Conservation (phyloP, 148 eudicot species). For the Polygonum aviculare region DNA sequence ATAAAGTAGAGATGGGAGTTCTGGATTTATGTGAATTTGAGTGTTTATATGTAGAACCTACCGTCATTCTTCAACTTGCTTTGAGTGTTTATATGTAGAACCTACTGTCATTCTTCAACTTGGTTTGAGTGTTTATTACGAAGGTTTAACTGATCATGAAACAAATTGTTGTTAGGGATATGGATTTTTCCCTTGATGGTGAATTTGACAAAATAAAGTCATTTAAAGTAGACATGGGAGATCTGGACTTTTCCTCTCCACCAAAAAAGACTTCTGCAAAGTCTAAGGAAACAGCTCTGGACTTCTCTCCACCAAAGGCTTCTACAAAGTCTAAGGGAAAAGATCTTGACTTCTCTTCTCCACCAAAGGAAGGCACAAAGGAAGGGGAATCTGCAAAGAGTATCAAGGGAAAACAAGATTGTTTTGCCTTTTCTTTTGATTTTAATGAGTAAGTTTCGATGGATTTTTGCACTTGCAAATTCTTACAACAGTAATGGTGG, state of each 20-base stretch:
- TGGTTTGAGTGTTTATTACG: neutral
- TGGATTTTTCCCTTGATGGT: constrained; percentile 73
- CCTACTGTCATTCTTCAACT: neutral
- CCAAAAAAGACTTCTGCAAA: constrained; percentile 30
- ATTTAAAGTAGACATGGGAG: constrained; percentile 65
- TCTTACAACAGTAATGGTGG: neutral
- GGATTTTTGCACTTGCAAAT: neutral
- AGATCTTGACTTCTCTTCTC: constrained; percentile 65
- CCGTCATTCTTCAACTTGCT: neutral
- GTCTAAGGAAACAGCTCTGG: constrained; percentile 47
- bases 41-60: neutral
- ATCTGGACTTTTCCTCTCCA: constrained; percentile 62
- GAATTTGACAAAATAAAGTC: constrained; percentile 74
- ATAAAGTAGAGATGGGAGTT: neutral
- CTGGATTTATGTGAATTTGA: neutral
- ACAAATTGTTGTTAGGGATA: constrained; percentile 44
- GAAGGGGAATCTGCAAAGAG: constrained; percentile 37
- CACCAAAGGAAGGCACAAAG: constrained; percentile 43
- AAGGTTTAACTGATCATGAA: constrained; percentile 12
- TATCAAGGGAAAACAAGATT: constrained; percentile 36
- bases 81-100: neutral
- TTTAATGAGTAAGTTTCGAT: constrained; percentile 53
- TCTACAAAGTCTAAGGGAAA: constrained; percentile 30
- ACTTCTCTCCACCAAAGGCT: constrained; percentile 55
- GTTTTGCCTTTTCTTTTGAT: constrained; percentile 52